phyloP scores from a whole-genome alignment of 345 rosid genomes.

The Balakata baccata region DNA sequence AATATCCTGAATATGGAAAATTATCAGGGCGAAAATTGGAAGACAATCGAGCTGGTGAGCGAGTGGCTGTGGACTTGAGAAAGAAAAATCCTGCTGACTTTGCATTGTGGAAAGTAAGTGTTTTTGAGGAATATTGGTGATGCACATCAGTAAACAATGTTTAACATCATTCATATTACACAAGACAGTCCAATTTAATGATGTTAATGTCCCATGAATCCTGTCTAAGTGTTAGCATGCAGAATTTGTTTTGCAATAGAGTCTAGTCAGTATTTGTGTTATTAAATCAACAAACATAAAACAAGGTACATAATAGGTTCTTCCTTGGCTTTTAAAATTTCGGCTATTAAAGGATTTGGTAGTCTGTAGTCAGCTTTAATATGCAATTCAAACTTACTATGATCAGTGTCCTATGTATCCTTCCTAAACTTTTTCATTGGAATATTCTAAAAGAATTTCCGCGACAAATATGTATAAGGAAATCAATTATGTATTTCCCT shows the following conservation, averaged over 20 bases:
- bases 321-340: background rate
- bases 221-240: background rate
- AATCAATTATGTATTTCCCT: background rate
- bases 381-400: background rate
- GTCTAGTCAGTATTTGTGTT: too few relatives aligned
- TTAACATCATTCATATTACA: background rate
- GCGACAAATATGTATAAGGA: background rate
- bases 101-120: slow-evolving; percentile 85
- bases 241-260: background rate
- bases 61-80: slow-evolving; percentile 82
- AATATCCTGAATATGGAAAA: slow-evolving; percentile 65
- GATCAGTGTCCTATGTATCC: background rate
- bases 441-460: background rate
- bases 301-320: background rate
- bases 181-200: background rate
- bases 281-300: too few relatives aligned
- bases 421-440: background rate
- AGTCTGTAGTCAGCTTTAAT: background rate
- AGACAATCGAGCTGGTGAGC: slow-evolving; percentile 95
- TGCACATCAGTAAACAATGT: slow-evolving; percentile 1
- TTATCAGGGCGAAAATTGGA: slow-evolving; percentile 83
- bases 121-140: background rate
- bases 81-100: slow-evolving; percentile 94
- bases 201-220: background rate
- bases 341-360: background rate